phyloP scores from a whole-genome alignment of 192 early-diverging fungal genomes.

The Phlyctochytrium arcticum region DNA sequence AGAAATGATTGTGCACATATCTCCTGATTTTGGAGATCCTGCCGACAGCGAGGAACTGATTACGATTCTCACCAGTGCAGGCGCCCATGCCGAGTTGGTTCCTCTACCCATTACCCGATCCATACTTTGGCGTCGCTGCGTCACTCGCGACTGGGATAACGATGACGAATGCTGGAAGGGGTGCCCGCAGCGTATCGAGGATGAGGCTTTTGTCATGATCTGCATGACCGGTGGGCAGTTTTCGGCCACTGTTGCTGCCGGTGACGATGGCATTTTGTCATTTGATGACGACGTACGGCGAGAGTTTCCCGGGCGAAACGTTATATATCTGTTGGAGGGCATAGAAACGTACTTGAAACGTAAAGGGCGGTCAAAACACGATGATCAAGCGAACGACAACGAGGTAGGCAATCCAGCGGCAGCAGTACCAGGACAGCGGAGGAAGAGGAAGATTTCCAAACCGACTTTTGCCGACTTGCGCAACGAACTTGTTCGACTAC shows the following conservation, averaged over 20 bases:
- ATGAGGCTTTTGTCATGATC: constrained; percentile 8
- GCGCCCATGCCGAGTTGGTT: constrained; percentile 1
- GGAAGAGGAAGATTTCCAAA: not conserved
- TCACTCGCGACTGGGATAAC: constrained; percentile 19
- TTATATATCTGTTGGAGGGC: constrained; percentile 27
- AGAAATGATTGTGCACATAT: constrained; percentile 28
- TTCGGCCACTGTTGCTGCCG: not conserved
- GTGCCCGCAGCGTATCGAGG: constrained; percentile 17
- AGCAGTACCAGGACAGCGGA: not conserved
- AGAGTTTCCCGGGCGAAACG: not conserved
- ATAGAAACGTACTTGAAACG: constrained; percentile 20
- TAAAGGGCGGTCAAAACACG: not conserved
- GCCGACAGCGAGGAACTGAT: not conserved
- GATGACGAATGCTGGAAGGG: constrained; percentile 13
- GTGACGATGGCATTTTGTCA: not conserved
- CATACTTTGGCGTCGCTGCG: constrained; percentile 8
- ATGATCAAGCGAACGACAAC: not conserved
- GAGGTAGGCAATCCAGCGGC: not conserved
- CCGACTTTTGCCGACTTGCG: too few relatives aligned
- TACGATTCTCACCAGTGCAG: constrained; percentile 3
- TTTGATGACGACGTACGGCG: not conserved
- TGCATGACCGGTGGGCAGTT: constrained; percentile 3
- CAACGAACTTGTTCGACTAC: constrained; percentile 14
- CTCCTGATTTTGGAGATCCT: not conserved
- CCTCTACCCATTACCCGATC: constrained; percentile 6